Percentiles rank a stretch among this genome's conserved stretches.
phyloP scores from a whole-genome alignment of 306 rosid species.

The Sphenostylis stenocarpa region DNA sequence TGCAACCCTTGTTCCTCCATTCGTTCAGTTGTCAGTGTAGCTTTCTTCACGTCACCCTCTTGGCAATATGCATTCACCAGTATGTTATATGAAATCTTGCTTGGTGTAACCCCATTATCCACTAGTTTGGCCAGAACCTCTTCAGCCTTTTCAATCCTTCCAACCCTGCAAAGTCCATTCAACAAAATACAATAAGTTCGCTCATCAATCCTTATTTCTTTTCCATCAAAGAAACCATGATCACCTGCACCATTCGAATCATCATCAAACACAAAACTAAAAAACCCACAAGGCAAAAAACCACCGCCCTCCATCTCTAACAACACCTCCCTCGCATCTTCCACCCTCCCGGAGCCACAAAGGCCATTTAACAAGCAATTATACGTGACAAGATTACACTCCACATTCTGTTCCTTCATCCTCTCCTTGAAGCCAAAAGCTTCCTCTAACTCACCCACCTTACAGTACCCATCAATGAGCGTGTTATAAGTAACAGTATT shows the following conservation, averaged over 20 bases:
- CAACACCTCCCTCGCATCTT: constrained; percentile 52
- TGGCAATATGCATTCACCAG: constrained; percentile 69
- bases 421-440: constrained; percentile 61
- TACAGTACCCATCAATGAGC: constrained; percentile 67
- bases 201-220: constrained; percentile 38
- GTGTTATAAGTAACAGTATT: constrained; percentile 68
- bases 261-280: constrained; percentile 54
- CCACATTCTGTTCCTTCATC: constrained; percentile 59
- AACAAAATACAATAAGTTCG: constrained; percentile 55
- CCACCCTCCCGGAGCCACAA: constrained; percentile 56
- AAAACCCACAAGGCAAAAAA: constrained; percentile 58
- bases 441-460: constrained; percentile 58
- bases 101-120: constrained; percentile 51
- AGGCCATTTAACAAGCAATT: constrained; percentile 68
- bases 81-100: constrained; percentile 55
- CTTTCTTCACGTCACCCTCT: constrained; percentile 49
- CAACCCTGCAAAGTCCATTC: constrained; percentile 67
- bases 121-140: constrained; percentile 56
- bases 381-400: constrained; percentile 56
- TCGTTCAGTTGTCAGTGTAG: constrained; percentile 43
- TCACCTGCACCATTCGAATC: constrained; percentile 35
- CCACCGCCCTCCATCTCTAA: constrained; percentile 60
- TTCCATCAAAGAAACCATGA: constrained; percentile 39
- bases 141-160: constrained; percentile 59
- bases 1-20: constrained; percentile 62